These are phyloP conservation scores for Crotalaria pallida DNA, from an alignment of 306 rosid species.

Conservation along the genomic window DNA sequence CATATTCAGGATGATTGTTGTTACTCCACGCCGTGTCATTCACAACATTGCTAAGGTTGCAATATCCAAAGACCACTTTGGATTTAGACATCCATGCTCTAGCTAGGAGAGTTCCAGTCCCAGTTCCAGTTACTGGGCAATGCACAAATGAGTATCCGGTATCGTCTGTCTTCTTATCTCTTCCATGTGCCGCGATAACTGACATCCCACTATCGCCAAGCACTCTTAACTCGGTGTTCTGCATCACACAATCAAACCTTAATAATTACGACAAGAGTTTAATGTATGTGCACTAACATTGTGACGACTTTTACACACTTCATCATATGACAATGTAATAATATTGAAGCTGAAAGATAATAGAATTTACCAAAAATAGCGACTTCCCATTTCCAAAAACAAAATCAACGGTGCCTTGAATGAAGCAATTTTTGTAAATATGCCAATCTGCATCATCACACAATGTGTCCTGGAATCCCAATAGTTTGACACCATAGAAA, in stretches of 20 bases:
- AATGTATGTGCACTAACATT: too few species aligned
- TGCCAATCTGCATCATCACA: conserved; percentile 14
- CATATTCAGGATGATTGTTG: neutral
- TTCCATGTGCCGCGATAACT: conserved; percentile 22
- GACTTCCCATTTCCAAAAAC: conserved; percentile 26
- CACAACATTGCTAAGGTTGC: conserved; percentile 21
- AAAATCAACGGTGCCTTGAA: conserved; percentile 23
- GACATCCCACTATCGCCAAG: conserved; percentile 7
- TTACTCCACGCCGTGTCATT: conserved; percentile 39
- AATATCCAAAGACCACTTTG: conserved; percentile 41
- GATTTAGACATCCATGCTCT: conserved; percentile 52
- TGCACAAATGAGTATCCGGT: conserved; percentile 50
- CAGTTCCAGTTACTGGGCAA: conserved; percentile 38
- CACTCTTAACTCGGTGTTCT: conserved; percentile 34
- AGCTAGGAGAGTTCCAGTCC: conserved; percentile 35
- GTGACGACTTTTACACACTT: neutral
- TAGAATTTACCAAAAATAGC: conserved; percentile 21
- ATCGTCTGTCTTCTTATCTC: neutral
- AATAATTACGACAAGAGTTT: too few species aligned
- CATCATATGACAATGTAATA: neutral
- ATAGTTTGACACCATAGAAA: too few species aligned
- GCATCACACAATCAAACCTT: conserved; percentile 33
- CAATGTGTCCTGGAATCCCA: too few species aligned
- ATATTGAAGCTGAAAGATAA: neutral
- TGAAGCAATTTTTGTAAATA: conserved; percentile 8